Conservation (phyloP, 1,139 yeast genomes). For the Torulaspora pretoriensis region DNA sequence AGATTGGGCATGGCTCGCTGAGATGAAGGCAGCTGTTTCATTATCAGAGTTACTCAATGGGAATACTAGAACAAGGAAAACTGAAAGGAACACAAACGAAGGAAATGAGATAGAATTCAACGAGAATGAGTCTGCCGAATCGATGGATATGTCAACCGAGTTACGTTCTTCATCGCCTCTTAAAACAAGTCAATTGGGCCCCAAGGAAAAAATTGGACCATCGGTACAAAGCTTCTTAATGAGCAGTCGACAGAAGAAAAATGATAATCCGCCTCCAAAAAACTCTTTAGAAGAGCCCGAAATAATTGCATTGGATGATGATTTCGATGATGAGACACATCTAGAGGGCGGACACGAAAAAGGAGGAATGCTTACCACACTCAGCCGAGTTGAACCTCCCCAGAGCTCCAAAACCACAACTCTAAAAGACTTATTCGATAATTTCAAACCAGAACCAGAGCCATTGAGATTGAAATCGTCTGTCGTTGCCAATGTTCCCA, state of each 20-base stretch:
- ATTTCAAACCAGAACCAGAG: slow-evolving; percentile 10
- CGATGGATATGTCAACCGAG: slow-evolving; percentile 11
- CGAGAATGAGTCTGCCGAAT: slow-evolving; percentile 11
- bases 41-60: slow-evolving; percentile 21
- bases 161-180: slow-evolving; percentile 12
- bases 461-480: slow-evolving; percentile 5
- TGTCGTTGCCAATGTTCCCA: background rate
- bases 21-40: slow-evolving; percentile 17
- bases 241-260: slow-evolving; percentile 13
- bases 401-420: slow-evolving; percentile 20
- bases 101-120: background rate
- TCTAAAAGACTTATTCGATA: slow-evolving; percentile 20
- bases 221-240: slow-evolving; percentile 25
- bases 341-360: background rate
- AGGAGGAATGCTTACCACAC: slow-evolving; percentile 3
- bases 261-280: slow-evolving; percentile 2
- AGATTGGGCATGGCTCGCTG: slow-evolving; percentile 2
- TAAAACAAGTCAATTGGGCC: slow-evolving; percentile 2
- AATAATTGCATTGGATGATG: slow-evolving; percentile 11
- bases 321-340: slow-evolving; percentile 2
- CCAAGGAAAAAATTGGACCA: slow-evolving; percentile 9
- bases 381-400: slow-evolving; percentile 12
- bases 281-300: slow-evolving; percentile 3
- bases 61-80: slow-evolving; percentile 12
- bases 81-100: slow-evolving; percentile 1